Evolutionary conservation across 2,329 filamentous ascomycete genomes (phyloP).

Genomic region (Tolypocladium amazonense): DNA sequence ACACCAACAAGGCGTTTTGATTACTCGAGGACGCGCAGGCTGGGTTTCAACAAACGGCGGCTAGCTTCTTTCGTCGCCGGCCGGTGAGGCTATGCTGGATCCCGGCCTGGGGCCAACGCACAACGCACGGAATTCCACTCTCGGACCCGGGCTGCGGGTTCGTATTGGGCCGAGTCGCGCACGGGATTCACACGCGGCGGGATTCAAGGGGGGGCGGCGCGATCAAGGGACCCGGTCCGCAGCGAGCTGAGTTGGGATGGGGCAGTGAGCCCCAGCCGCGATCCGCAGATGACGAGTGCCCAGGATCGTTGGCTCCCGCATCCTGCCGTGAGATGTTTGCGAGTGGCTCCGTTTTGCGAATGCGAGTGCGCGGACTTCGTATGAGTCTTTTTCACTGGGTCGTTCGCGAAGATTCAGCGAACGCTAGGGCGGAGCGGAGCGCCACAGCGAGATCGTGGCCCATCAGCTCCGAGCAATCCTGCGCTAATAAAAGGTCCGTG

Average conservation of each 20-base stretch:
- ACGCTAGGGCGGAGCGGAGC: no score
- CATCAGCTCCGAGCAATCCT: background rate
- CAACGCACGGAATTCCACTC: background rate
- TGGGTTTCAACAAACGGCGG: background rate
- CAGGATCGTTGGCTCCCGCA: no score
- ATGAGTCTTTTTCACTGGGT: background rate
- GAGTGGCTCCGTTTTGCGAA: no score
- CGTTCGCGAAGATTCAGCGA: no score
- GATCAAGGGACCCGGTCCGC: background rate
- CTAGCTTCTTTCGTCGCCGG: background rate
- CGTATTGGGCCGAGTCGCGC: background rate
- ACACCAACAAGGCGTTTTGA: background rate
- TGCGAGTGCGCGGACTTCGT: no score
- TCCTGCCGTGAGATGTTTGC: no score
- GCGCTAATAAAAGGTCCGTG: background rate
- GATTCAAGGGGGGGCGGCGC: background rate
- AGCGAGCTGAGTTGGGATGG: no score
- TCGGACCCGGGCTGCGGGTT: background rate
- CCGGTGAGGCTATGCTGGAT: background rate
- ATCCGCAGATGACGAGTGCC: no score
- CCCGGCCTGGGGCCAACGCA: background rate
- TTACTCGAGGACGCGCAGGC: background rate
- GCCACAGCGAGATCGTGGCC: no score
- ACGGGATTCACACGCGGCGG: background rate
- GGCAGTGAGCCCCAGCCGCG: no score